phyloP scores from a whole-genome alignment of 2,329 filamentous ascomycete species.

The Curvularia eragrostidis region DNA sequence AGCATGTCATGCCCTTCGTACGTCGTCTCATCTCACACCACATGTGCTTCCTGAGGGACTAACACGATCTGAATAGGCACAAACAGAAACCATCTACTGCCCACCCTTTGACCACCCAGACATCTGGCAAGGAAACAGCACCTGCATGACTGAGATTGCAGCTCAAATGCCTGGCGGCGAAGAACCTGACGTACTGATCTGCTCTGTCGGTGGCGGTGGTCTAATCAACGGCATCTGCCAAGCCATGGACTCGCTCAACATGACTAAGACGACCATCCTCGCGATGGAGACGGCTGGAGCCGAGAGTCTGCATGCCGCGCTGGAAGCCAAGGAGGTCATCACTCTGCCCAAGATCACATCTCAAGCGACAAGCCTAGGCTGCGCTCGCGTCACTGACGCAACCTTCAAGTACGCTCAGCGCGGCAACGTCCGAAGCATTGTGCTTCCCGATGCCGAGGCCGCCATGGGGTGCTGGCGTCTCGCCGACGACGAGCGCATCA shows the following conservation, averaged over 20 bases:
- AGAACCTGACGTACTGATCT: constrained; percentile 72
- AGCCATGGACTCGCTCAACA: constrained; percentile 63
- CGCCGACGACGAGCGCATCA: constrained; percentile 78
- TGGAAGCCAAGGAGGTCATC: constrained; percentile 64
- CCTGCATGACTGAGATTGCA: constrained; percentile 62
- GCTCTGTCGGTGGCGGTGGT: constrained; percentile 81
- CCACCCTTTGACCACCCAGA: constrained; percentile 73
- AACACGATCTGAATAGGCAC: constrained; percentile 40
- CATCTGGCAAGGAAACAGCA: constrained; percentile 71
- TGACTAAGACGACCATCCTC: constrained; percentile 59
- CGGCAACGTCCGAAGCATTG: constrained; percentile 64
- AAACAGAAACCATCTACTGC: constrained; percentile 62
- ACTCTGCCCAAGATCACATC: constrained; percentile 75
- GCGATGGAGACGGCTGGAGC: constrained; percentile 80
- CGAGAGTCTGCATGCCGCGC: constrained; percentile 69
- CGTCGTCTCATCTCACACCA: constrained; percentile 9
- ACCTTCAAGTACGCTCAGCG: constrained; percentile 70
- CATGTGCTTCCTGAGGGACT: not conserved
- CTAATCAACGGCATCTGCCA: constrained; percentile 77
- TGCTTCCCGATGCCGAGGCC: constrained; percentile 78
- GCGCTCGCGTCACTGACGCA: constrained; percentile 70
- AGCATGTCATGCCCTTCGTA: constrained; percentile 59
- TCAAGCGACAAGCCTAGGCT: constrained; percentile 76
- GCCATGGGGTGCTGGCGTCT: constrained; percentile 78
- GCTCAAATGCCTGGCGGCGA: constrained; percentile 50